Evolutionary conservation across 2,329 filamentous ascomycete species (phyloP).

Genomic region (Fusarium sp.): DNA sequence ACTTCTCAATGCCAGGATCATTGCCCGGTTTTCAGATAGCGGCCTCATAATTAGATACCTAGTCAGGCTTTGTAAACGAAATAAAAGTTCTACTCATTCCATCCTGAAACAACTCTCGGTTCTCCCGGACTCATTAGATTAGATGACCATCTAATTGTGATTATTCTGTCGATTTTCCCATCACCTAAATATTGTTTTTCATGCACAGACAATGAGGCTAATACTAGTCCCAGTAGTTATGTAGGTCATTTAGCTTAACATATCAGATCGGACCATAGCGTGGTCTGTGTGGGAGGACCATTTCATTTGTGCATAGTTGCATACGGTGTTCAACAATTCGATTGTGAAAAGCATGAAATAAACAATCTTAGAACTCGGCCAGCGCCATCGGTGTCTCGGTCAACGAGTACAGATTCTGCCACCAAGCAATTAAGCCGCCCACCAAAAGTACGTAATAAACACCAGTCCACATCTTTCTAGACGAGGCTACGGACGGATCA

Average conservation of each 20-base stretch:
- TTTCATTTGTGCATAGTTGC: conserved; percentile 16
- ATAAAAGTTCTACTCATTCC: conserved; percentile 12
- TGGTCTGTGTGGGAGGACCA: conserved; percentile 22
- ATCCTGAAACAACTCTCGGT: conserved; percentile 1
- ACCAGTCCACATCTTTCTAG: conserved; percentile 71
- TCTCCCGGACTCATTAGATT: neutral
- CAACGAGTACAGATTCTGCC: conserved; percentile 75
- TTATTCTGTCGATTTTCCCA: neutral
- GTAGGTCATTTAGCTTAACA: conserved; percentile 15
- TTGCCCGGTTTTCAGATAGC: conserved; percentile 56
- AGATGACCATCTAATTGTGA: neutral
- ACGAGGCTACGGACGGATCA: conserved; percentile 40
- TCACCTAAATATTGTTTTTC: neutral
- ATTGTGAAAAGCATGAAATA: conserved; percentile 12
- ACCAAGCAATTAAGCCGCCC: conserved; percentile 78
- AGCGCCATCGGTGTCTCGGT: conserved; percentile 65
- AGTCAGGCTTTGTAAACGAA: conserved; percentile 3
- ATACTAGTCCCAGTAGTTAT: conserved; percentile 5
- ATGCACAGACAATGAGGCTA: conserved; percentile 24
- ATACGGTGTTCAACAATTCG: conserved; percentile 7
- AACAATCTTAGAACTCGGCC: conserved; percentile 45
- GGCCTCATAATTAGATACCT: conserved; percentile 31
- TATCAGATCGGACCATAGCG: conserved; percentile 4
- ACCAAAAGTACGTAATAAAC: conserved; percentile 84
- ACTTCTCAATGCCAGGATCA: conserved; percentile 62